Conservation (phyloP, 1,284 basidiomycete genomes). For the Sporisorium reilianum region DNA sequence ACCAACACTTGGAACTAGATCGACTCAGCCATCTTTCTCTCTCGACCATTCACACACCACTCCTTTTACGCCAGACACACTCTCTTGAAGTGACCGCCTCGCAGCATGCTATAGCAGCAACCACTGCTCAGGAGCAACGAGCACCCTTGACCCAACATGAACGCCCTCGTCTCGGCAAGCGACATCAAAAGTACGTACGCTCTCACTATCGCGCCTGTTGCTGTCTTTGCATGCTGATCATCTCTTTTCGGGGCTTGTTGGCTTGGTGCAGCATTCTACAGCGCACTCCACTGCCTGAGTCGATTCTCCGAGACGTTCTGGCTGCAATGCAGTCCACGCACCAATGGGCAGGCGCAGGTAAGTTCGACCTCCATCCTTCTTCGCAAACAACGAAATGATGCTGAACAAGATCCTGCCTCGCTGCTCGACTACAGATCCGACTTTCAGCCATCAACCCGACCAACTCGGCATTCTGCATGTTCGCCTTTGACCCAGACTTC, state of each 20-base stretch:
- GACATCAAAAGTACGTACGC: constrained; percentile 31
- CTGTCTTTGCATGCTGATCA: not conserved
- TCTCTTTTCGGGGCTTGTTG: too few species aligned
- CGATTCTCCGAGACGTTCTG: constrained; percentile 52
- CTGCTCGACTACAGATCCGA: constrained; percentile 29
- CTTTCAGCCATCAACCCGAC: constrained; percentile 60
- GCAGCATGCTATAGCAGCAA: not conserved
- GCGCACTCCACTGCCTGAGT: constrained; percentile 34
- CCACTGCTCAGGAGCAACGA: not conserved
- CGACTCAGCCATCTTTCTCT: constrained; percentile 24
- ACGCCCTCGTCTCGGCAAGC: constrained; percentile 45
- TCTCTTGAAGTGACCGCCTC: too few species aligned
- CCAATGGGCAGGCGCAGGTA: constrained; percentile 11
- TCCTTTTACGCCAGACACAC: too few species aligned
- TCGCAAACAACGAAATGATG: not conserved
- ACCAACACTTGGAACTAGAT: constrained; percentile 39
- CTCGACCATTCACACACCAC: not conserved
- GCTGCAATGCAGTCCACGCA: constrained; percentile 32
- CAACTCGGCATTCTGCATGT: constrained; percentile 62
- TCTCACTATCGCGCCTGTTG: not conserved
- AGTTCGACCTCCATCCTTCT: not conserved
- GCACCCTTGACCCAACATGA: constrained; percentile 17
- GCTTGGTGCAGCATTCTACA: constrained; percentile 23
- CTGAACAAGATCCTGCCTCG: not conserved
- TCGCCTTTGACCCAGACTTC: constrained; percentile 53